These are phyloP conservation scores for Haberlea rhodopensis DNA, from an alignment of 257 asterid species.

Conservation along the genomic window DNA sequence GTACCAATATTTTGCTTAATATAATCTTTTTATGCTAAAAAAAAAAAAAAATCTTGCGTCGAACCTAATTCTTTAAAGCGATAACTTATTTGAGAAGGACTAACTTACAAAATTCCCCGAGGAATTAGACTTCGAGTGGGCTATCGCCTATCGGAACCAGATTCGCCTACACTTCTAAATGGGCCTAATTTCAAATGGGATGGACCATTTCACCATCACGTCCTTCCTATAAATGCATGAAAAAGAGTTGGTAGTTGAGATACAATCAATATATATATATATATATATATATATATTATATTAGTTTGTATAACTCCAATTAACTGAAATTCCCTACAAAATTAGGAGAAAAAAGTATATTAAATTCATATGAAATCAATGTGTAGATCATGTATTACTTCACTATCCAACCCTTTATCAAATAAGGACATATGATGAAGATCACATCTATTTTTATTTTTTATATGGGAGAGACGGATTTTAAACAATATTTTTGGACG, in stretches of 20 bases:
- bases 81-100: not conserved
- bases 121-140: conserved; percentile 21
- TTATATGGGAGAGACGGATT: too few relatives aligned
- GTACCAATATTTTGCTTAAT: too few relatives aligned
- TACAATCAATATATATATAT: not conserved
- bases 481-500: too few relatives aligned
- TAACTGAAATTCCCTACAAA: not conserved
- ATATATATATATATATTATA: too few relatives aligned
- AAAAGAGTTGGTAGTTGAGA: conserved; percentile 19
- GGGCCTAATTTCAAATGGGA: conserved; percentile 19
- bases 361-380: not conserved
- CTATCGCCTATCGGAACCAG: not conserved
- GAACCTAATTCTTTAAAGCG: too few relatives aligned
- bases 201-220: conserved; percentile 25
- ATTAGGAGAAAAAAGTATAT: not conserved
- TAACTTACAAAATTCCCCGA: not conserved
- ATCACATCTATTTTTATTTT: too few relatives aligned
- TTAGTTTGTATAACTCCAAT: not conserved
- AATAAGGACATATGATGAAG: too few relatives aligned
- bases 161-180: not conserved
- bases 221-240: conserved; percentile 28
- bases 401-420: too few relatives aligned
- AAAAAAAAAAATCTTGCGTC: too few relatives aligned
- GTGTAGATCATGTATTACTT: too few relatives aligned
- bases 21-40: too few relatives aligned